Conservation (phyloP, 495 filamentous ascomycete genomes). For the Lentithecium fluviatile region DNA sequence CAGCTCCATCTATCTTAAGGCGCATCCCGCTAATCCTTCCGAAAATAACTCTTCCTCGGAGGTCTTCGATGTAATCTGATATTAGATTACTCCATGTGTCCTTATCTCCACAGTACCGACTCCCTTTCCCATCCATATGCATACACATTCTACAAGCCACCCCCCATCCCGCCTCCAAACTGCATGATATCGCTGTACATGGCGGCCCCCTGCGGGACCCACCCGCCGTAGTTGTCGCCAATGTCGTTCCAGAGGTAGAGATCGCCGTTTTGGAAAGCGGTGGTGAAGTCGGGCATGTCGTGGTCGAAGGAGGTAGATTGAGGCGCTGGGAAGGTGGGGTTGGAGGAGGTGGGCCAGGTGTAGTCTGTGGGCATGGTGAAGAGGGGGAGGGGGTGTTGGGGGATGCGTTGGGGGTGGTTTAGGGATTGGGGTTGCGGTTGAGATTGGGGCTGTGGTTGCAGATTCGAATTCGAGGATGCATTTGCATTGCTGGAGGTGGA, state of each 20-base stretch:
- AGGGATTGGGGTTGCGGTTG: not conserved
- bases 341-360: conserved; percentile 1
- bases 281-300: conserved; percentile 24
- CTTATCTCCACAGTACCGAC: too few relatives aligned
- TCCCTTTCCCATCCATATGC: too few relatives aligned
- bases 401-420: not conserved
- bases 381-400: not conserved
- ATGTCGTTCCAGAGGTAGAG: conserved; percentile 34
- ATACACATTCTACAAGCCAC: too few relatives aligned
- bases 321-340: not conserved
- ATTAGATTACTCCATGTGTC: too few relatives aligned
- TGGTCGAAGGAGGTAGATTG: not conserved
- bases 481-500: too few relatives aligned
- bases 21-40: too few relatives aligned
- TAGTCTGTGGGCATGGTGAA: not conserved
- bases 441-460: not conserved
- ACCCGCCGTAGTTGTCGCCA: conserved; percentile 17
- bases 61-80: too few relatives aligned
- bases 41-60: too few relatives aligned
- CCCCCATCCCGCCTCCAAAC: too few relatives aligned
- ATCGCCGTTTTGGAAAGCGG: conserved; percentile 30
- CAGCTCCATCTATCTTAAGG: too few relatives aligned
- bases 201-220: conserved; percentile 13
- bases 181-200: conserved; percentile 23
- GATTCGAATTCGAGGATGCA: not conserved